Evolutionary conservation across 1,139 yeast species (phyloP).

Genomic region (Geotrichum candidum): DNA sequence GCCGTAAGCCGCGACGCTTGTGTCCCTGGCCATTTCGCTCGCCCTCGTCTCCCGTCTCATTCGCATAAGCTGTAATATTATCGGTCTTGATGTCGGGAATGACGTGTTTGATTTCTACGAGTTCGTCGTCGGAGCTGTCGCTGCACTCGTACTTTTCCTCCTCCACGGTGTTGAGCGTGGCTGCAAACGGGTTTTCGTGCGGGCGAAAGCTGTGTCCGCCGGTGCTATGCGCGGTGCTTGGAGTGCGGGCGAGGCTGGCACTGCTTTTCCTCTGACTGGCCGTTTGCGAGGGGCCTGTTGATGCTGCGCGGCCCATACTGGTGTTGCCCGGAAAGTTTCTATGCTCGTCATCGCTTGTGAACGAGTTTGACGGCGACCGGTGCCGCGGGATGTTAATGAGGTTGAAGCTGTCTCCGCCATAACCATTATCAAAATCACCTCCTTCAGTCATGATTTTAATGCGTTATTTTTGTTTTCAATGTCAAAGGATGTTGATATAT

Average conservation of each 20-base stretch:
- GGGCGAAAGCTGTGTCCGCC: not conserved
- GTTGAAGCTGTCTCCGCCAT: not conserved
- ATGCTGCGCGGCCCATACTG: not conserved
- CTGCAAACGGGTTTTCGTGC: not conserved
- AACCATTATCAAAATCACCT: not conserved
- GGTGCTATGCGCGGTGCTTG: not conserved
- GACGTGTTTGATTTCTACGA: not conserved
- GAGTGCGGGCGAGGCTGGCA: not conserved
- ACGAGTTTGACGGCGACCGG: not conserved
- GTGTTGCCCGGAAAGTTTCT: not conserved
- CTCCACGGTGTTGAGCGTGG: not conserved
- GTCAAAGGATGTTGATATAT: too few species aligned
- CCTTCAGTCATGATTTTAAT: not conserved
- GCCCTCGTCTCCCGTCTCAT: not conserved
- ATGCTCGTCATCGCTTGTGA: not conserved
- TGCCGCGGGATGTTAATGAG: not conserved
- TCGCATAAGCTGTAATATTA: not conserved
- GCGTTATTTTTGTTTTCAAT: not conserved
- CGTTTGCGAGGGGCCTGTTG: not conserved
- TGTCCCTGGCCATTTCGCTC: not conserved
- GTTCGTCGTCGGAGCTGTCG: not conserved
- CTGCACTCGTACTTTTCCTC: not conserved
- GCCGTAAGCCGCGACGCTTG: not conserved
- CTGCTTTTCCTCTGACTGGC: not conserved
- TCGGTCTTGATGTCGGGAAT: not conserved